Evolutionary conservation across 1,139 yeast species (phyloP).

Genomic region (Scheffersomyces parashehatae): DNA sequence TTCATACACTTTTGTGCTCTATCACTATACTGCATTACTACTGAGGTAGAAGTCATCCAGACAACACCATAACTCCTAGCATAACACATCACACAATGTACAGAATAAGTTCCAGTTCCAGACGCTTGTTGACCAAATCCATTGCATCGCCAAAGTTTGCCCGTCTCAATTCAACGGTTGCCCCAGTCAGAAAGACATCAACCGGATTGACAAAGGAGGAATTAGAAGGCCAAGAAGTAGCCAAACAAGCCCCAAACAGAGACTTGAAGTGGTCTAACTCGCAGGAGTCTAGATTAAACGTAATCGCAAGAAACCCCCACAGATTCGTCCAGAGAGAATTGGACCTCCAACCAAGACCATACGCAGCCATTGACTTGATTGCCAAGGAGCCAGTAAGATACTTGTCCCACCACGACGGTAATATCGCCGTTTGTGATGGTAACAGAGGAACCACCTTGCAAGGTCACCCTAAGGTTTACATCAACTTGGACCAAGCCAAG

Average conservation of each 20-base stretch:
- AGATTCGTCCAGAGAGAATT: constrained; percentile 76
- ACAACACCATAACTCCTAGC: neutral
- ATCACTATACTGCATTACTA: too few species aligned
- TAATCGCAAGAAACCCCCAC: constrained; percentile 54
- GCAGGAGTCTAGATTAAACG: constrained; percentile 63
- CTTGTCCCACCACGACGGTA: constrained; percentile 49
- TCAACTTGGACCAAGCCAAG: constrained; percentile 76
- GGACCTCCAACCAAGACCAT: constrained; percentile 71
- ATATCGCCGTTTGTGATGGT: constrained; percentile 83
- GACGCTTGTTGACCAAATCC: constrained; percentile 6
- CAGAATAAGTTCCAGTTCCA: constrained; percentile 8
- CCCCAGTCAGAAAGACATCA: constrained; percentile 15
- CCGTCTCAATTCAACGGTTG: constrained; percentile 16
- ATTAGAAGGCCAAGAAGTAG: constrained; percentile 34
- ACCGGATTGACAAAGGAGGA: constrained; percentile 43
- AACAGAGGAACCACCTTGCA: constrained; percentile 67
- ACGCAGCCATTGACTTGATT: constrained; percentile 83
- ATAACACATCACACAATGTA: constrained; percentile 9
- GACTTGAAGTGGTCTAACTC: constrained; percentile 67
- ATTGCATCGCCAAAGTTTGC: constrained; percentile 2
- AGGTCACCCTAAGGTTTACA: constrained; percentile 85
- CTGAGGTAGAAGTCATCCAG: neutral
- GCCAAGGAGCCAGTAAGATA: constrained; percentile 72
- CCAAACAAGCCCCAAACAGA: constrained; percentile 77
- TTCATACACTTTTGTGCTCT: too few species aligned